Evolutionary conservation across 1,284 basidiomycete genomes (phyloP).

Genomic region (Testicularia cyperi): DNA sequence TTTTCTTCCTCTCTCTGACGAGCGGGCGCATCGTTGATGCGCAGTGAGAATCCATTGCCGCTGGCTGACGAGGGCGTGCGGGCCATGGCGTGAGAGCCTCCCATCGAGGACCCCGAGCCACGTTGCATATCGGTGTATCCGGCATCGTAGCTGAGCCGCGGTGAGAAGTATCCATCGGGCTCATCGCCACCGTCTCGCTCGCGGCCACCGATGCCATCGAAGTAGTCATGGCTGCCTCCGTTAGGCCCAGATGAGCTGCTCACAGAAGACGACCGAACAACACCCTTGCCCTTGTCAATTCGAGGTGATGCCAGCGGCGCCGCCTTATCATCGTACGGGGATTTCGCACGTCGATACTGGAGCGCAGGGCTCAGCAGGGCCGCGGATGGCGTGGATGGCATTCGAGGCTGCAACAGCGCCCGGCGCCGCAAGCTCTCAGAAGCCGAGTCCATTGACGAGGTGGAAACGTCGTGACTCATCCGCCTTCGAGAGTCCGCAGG

Average conservation of each 20-base stretch:
- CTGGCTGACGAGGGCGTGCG: conserved; percentile 9
- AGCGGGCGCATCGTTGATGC: conserved; percentile 22
- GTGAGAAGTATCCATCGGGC: conserved; percentile 23
- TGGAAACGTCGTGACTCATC: background rate
- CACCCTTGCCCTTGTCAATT: conserved; percentile 37
- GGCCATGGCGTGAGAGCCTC: background rate
- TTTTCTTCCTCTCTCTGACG: background rate
- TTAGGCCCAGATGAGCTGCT: conserved; percentile 2
- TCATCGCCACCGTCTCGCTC: conserved; percentile 5
- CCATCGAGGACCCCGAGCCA: conserved; percentile 1
- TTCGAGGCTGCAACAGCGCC: conserved; percentile 3
- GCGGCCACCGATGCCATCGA: background rate
- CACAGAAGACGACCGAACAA: conserved; percentile 19
- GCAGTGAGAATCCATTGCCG: conserved; percentile 12
- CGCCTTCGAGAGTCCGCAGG: background rate
- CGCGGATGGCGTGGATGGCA: background rate
- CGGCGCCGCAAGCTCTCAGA: background rate
- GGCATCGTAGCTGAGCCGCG: background rate
- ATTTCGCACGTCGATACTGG: conserved; percentile 19
- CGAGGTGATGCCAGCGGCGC: conserved; percentile 32
- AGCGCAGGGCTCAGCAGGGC: conserved; percentile 17
- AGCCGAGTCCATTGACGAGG: background rate
- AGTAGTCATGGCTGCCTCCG: background rate
- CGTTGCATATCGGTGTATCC: background rate
- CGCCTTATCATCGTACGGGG: conserved; percentile 38